These are phyloP conservation scores for Rhodotorula toruloides DNA, from an alignment of 768 basidiomycete species.

Conservation along the genomic window DNA sequence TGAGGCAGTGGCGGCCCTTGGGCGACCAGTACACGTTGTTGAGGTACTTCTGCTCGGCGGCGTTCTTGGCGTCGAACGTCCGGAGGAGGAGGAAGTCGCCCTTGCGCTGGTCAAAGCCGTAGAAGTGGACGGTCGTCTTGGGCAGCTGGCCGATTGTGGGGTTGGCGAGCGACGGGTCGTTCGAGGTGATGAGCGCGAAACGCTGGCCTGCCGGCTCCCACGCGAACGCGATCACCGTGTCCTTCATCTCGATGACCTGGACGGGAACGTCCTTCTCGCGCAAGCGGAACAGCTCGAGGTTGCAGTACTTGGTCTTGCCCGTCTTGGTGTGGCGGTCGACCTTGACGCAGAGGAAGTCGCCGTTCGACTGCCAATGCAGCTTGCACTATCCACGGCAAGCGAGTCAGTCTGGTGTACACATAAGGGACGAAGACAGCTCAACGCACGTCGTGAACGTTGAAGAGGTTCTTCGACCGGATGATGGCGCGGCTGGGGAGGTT, in stretches of 20 bases:
- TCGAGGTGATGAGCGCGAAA: slow-evolving; percentile 90
- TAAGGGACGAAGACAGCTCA: not conserved
- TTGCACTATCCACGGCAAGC: slow-evolving; percentile 66
- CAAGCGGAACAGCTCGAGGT: slow-evolving; percentile 93
- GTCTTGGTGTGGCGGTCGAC: slow-evolving; percentile 98
- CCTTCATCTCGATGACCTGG: slow-evolving; percentile 95
- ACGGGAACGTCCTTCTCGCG: slow-evolving; percentile 97
- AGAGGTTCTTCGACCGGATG: slow-evolving; percentile 89
- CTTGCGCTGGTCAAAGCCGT: slow-evolving; percentile 82
- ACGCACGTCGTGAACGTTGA: slow-evolving; percentile 91
- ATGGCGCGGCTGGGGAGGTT: slow-evolving; percentile 77
- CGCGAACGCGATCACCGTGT: slow-evolving; percentile 89
- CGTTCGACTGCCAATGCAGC: slow-evolving; percentile 96
- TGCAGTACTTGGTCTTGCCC: slow-evolving; percentile 96
- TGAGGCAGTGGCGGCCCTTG: slow-evolving; percentile 86
- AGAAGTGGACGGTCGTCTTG: slow-evolving; percentile 94
- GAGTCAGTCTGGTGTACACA: not conserved
- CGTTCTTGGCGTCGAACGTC: slow-evolving; percentile 56
- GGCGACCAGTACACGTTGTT: slow-evolving; percentile 97
- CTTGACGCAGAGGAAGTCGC: slow-evolving; percentile 97
- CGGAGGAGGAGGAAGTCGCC: slow-evolving; percentile 89
- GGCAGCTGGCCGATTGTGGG: slow-evolving; percentile 84
- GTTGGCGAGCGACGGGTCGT: slow-evolving; percentile 84
- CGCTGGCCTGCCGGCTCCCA: slow-evolving; percentile 99
- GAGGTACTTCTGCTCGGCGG: slow-evolving; percentile 67